Evolutionary conservation across 768 basidiomycete genomes (phyloP).

Genomic region (Rhizopogon salebrosus): DNA sequence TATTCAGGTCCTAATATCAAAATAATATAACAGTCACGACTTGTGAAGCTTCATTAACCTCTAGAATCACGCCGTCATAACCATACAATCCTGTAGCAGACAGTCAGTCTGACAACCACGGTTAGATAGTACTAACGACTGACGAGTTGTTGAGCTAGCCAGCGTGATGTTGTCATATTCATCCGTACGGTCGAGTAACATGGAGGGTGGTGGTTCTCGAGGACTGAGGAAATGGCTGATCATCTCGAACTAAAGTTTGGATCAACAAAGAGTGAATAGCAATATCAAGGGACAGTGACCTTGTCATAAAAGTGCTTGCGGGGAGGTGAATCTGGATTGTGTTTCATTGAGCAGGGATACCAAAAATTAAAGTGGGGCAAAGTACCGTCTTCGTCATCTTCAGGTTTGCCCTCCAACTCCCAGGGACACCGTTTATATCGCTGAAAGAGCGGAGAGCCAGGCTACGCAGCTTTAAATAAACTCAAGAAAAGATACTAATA

Average conservation of each 20-base stretch:
- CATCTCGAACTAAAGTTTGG: slow-evolving; percentile 56
- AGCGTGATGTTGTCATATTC: slow-evolving; percentile 68
- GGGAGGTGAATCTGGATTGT: slow-evolving; percentile 59
- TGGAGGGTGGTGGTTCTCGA: slow-evolving; percentile 69
- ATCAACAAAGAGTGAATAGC: neutral
- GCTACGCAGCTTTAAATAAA: slow-evolving; percentile 38
- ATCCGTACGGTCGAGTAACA: slow-evolving; percentile 76
- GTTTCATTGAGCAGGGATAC: neutral
- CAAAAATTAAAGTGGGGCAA: neutral
- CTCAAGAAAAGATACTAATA: neutral
- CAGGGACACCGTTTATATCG: slow-evolving; percentile 89
- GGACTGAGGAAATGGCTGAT: slow-evolving; percentile 76
- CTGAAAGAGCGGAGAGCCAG: slow-evolving; percentile 86
- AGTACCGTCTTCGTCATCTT: slow-evolving; percentile 79
- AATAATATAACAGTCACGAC: slow-evolving; percentile 71
- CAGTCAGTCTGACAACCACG: neutral
- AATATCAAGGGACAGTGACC: slow-evolving; percentile 30
- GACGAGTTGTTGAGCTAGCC: slow-evolving; percentile 65
- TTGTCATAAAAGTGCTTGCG: slow-evolving; percentile 68
- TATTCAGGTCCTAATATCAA: slow-evolving; percentile 2
- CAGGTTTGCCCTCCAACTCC: slow-evolving; percentile 76
- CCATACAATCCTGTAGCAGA: slow-evolving; percentile 43
- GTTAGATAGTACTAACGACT: slow-evolving; percentile 22
- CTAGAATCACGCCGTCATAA: slow-evolving; percentile 77
- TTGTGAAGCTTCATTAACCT: slow-evolving; percentile 74